Evolutionary conservation across 148 eudicot species (phyloP).

Genomic region (Polygonum maritimum): DNA sequence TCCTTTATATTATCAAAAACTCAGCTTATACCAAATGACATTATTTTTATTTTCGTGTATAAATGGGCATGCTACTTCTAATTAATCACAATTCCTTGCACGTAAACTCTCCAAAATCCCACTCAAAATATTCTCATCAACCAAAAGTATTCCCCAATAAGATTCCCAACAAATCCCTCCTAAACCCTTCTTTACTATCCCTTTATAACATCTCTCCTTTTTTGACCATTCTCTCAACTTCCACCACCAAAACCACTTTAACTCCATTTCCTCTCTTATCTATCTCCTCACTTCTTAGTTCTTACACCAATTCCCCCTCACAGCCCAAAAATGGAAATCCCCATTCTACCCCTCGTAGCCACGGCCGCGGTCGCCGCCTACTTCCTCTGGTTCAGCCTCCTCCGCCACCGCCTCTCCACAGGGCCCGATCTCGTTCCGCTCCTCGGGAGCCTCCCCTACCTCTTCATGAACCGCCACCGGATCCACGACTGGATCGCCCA

Average conservation of each 20-base stretch:
- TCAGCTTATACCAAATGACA: neutral
- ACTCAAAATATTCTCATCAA: conserved; percentile 10
- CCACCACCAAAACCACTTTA: neutral
- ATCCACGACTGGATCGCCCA: conserved; percentile 76
- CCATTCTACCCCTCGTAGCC: conserved; percentile 24
- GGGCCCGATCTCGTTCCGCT: conserved; percentile 70
- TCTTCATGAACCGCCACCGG: conserved; percentile 47
- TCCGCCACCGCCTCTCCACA: conserved; percentile 24
- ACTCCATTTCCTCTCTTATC: neutral
- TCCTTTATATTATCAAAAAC: neutral
- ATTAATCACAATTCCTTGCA: neutral
- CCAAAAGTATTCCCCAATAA: neutral
- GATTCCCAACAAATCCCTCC: neutral
- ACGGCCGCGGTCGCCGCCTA: conserved; percentile 38
- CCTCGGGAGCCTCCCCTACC: conserved; percentile 56
- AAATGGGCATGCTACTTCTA: neutral
- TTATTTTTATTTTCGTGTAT: neutral
- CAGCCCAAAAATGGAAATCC: conserved; percentile 31
- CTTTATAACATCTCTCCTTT: neutral
- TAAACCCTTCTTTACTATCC: neutral
- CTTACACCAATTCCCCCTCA: neutral
- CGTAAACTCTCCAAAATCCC: neutral
- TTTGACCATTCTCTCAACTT: neutral
- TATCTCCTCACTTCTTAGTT: neutral
- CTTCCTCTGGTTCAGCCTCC: conserved; percentile 56